Base-by-base conservation (phyloP, 257 asterid genomes). In the Gentiana dahurica region DNA sequence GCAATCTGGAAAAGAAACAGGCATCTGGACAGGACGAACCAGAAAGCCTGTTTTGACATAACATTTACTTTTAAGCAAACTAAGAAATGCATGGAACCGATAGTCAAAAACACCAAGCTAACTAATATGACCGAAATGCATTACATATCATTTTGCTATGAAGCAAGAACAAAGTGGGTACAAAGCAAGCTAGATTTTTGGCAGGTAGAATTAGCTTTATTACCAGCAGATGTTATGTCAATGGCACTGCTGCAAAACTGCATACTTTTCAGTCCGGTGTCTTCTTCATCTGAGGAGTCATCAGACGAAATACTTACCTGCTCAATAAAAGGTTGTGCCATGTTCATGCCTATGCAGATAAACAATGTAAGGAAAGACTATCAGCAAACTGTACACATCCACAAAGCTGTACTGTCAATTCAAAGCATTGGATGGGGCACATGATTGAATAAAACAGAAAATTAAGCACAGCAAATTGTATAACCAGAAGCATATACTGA, bases 231-330 rank as follows among this genome's bases (percentile, higher is more conserved):
- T 46, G 73, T 67, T 48, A 68, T 38, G 60, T 53, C 76, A n/a
- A 52, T 3, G 41, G 65, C 24, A 54, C 73, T 81, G n/a, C 12
- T 38, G 46, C 48, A 58, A 37, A 33, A 50, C 59, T 69, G 71
- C 54, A 68, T 53, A 48, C 3, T 47, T 61, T 53, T 68, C 43
- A 57, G 64, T 36, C 39, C n/a, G 49, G 8, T 62, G 37, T 78
- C 77, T 37, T 78, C 70, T 63, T 72, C 86, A 52, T 76, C 76
- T 53, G 83, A 78, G 39, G 87, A 79, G 44, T 82, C 84, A 54
- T 73, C 82, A 4, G 86, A 74, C 53, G 80, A 84, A 66, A 84
- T 80, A 47, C 73, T 81, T 6, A 84, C 87, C 53, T 69, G 85
- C 60, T 78, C 84, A 58, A 41, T 60, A 24, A 67, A 36, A 51